phyloP scores from a whole-genome alignment of 768 basidiomycete species.

The Phaffia australis region DNA sequence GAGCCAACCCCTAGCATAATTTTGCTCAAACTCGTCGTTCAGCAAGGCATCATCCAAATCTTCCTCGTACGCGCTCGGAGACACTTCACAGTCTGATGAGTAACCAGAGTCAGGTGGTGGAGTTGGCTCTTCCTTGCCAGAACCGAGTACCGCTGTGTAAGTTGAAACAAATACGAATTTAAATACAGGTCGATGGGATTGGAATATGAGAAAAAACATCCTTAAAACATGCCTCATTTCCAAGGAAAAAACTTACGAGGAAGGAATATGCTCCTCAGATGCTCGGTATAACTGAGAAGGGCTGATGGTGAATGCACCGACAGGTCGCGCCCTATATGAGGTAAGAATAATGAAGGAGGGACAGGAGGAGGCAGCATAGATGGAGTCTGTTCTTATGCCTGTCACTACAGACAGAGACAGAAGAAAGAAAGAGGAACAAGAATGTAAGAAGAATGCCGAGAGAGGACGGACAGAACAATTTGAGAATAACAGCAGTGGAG shows the following conservation, averaged over 20 bases:
- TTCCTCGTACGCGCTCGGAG: conserved; percentile 47
- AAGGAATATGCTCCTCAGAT: conserved; percentile 17
- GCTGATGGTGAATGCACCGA: neutral
- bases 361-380: neutral
- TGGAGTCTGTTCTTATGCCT: neutral
- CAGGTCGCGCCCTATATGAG: conserved; percentile 9
- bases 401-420: neutral
- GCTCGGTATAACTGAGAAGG: neutral
- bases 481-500: neutral
- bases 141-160: conserved; percentile 19
- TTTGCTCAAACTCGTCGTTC: conserved; percentile 54
- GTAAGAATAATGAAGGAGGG: conserved; percentile 22
- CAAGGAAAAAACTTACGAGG: conserved; percentile 15
- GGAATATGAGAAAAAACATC: too few relatives aligned
- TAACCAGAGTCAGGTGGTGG: conserved; percentile 61
- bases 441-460: neutral
- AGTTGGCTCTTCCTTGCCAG: conserved; percentile 15
- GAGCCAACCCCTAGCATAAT: conserved; percentile 61
- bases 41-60: conserved; percentile 29
- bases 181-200: too few relatives aligned
- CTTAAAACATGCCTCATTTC: neutral
- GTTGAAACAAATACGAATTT: too few relatives aligned
- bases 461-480: neutral
- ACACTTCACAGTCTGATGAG: conserved; percentile 35
- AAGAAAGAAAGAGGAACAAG: neutral